A percentile compares a stretch with the other conserved stretches of the same genome.
These are phyloP conservation scores for Tuctoria greenei DNA, from an alignment of 176 grass and related monocot genomes.

Conservation along the genomic window DNA sequence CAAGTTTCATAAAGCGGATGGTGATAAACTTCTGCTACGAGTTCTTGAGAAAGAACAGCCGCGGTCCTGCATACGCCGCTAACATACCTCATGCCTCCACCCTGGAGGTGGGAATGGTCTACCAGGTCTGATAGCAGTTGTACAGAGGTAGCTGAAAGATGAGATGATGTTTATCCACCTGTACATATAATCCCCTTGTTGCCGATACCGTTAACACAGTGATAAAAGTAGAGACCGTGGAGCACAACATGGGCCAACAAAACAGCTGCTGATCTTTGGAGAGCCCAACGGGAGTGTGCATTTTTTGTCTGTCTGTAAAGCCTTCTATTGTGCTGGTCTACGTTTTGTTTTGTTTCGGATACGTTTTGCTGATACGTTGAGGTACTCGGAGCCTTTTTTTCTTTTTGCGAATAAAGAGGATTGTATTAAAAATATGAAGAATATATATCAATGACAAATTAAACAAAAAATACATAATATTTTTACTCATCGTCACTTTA, in stretches of 20 bases:
- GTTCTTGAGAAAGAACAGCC: slow-evolving; percentile 88
- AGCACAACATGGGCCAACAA: slow-evolving; percentile 24
- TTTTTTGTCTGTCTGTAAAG: slow-evolving; percentile 45
- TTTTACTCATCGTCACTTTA: no score
- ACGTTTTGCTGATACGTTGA: not conserved
- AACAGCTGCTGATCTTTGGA: slow-evolving; percentile 15
- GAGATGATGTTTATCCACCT: slow-evolving; percentile 18
- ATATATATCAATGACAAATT: no score
- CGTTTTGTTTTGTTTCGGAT: slow-evolving; percentile 7
- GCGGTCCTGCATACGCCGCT: slow-evolving; percentile 62
- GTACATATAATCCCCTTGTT: slow-evolving; percentile 27
- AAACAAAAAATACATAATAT: no score
- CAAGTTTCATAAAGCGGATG: slow-evolving; percentile 66
- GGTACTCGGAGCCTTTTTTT: slow-evolving; percentile 1
- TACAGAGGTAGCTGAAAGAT: slow-evolving; percentile 37
- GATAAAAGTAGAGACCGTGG: slow-evolving; percentile 29
- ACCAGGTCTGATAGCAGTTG: slow-evolving; percentile 68
- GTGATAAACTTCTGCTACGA: slow-evolving; percentile 74
- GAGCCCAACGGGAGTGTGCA: not conserved
- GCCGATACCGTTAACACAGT: slow-evolving; percentile 4
- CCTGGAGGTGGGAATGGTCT: slow-evolving; percentile 95
- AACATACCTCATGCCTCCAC: slow-evolving; percentile 92
- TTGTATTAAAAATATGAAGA: no score
- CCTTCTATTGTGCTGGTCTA: slow-evolving; percentile 32
- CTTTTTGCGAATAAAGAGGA: not conserved